Conservation (phyloP, 768 basidiomycete genomes). For the Calocera cornea region DNA sequence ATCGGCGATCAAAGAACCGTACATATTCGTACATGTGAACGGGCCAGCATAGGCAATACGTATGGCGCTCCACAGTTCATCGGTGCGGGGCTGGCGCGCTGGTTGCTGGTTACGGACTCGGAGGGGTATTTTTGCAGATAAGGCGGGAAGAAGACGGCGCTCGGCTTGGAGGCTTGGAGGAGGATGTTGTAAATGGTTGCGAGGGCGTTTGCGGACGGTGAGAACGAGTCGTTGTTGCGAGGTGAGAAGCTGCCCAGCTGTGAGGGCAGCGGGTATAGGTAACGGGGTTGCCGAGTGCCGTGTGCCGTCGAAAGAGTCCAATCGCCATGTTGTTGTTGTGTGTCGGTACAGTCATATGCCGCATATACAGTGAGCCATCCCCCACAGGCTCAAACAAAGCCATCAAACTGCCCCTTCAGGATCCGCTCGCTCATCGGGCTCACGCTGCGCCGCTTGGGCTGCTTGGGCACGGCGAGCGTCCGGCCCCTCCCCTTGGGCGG, state of each 20-base stretch:
- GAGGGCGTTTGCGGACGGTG: no score
- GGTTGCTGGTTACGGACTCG: not conserved
- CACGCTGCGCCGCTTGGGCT: conserved; percentile 26
- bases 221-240: no score
- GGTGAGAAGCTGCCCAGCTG: no score
- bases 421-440: conserved; percentile 60
- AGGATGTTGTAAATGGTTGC: not conserved
- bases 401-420: conserved; percentile 81
- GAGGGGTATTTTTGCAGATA: not conserved
- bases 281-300: no score
- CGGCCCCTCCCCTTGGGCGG: conserved; percentile 41
- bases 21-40: not conserved
- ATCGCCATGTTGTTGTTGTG: no score
- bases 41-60: not conserved
- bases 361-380: not conserved
- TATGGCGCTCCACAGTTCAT: not conserved
- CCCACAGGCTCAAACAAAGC: conserved; percentile 48
- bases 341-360: conserved; percentile 26
- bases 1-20: not conserved
- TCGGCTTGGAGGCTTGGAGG: not conserved
- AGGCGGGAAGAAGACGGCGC: not conserved
- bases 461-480: conserved; percentile 62
- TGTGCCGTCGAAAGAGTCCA: no score
- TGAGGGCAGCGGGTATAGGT: no score
- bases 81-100: not conserved